A percentile compares a stretch with the other conserved stretches of the same genome.
phyloP scores from a whole-genome alignment of 2,329 filamentous ascomycete species.

The Lojkania enalia region DNA sequence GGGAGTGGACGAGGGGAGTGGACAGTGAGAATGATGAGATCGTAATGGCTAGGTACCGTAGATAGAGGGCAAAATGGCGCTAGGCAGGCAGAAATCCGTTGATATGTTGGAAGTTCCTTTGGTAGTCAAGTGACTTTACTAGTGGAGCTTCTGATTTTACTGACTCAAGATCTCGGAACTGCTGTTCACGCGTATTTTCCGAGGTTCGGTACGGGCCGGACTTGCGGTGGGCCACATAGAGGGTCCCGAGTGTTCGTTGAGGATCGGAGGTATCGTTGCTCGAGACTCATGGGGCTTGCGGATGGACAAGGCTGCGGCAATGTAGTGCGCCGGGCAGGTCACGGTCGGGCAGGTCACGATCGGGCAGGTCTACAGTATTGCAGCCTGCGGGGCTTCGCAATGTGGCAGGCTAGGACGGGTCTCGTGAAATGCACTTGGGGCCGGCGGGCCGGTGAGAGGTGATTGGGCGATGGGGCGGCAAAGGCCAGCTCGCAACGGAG shows the following conservation, averaged over 20 bases:
- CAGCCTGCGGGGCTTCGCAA: not conserved
- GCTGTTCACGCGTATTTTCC: not conserved
- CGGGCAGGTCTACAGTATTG: no score
- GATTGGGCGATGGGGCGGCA: not conserved
- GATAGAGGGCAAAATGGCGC: no score
- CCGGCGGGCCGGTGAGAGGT: not conserved
- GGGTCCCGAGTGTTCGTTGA: not conserved
- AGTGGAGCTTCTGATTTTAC: not conserved
- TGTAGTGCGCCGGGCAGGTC: conserved; percentile 1
- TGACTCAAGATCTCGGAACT: not conserved
- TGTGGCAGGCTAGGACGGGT: not conserved
- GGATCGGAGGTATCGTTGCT: not conserved
- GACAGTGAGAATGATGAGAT: no score
- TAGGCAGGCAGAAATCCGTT: no score
- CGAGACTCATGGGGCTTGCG: not conserved
- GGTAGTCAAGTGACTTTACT: not conserved
- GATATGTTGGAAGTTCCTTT: not conserved
- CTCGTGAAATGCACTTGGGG: not conserved
- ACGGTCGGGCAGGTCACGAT: not conserved
- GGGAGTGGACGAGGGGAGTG: no score
- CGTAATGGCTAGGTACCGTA: no score
- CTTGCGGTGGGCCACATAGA: not conserved
- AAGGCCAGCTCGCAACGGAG: conserved; percentile 1
- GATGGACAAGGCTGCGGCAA: not conserved
- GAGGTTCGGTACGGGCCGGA: not conserved